Percentiles rank a stretch among this genome's conserved stretches.
Conservation (phyloP, 768 basidiomycete species). For the Pisolithus microcarpus region DNA sequence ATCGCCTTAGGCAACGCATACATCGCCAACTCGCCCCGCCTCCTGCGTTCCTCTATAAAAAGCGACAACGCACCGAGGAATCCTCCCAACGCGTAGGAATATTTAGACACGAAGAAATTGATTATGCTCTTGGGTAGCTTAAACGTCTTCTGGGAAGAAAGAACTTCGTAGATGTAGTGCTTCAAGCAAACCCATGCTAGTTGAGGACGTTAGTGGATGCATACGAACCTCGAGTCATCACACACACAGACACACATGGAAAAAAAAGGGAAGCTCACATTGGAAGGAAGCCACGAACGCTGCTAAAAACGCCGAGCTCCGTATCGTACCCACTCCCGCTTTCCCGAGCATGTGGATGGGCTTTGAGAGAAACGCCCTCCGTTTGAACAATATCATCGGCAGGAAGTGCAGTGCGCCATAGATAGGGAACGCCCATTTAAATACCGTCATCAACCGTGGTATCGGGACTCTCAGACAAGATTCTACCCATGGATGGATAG, state of each 20-base stretch:
- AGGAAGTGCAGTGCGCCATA: conserved; percentile 90
- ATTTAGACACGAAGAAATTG: conserved; percentile 56
- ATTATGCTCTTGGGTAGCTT: conserved; percentile 42
- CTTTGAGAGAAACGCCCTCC: conserved; percentile 54
- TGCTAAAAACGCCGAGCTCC: conserved; percentile 85
- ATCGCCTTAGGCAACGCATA: conserved; percentile 83
- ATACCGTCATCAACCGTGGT: conserved; percentile 67
- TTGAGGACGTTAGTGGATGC: background rate
- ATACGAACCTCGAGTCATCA: background rate
- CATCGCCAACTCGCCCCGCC: conserved; percentile 91
- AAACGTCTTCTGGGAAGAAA: conserved; percentile 32
- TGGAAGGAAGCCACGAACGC: conserved; percentile 79
- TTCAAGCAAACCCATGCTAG: conserved; percentile 63
- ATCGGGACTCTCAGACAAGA: conserved; percentile 42
- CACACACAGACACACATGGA: too few relatives aligned
- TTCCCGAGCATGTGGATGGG: conserved; percentile 61
- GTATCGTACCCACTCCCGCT: conserved; percentile 62
- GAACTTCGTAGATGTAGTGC: conserved; percentile 45
- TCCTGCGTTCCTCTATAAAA: conserved; percentile 79
- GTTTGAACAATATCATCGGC: conserved; percentile 78
- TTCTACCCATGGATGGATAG: conserved; percentile 69
- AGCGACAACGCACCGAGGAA: conserved; percentile 69
- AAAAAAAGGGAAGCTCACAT: conserved; percentile 36
- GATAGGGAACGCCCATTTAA: conserved; percentile 74
- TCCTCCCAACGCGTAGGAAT: conserved; percentile 70